Conservation (phyloP, 2,329 filamentous ascomycete species). For the Apiospora aurea region DNA sequence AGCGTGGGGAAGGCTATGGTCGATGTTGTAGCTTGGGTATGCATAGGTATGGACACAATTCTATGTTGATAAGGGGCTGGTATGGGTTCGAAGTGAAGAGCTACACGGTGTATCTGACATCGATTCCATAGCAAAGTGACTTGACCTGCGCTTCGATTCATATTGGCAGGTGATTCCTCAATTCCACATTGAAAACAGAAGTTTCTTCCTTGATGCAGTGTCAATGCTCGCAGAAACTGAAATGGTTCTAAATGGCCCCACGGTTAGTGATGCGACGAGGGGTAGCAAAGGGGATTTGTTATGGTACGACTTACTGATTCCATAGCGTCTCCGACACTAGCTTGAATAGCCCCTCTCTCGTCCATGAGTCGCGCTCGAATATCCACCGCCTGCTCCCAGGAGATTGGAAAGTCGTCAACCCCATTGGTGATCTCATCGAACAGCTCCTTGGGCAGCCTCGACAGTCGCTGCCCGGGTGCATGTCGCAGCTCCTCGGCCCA, state of each 20-base stretch:
- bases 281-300: background rate
- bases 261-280: background rate
- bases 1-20: conserved; percentile 18
- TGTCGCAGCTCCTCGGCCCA: conserved; percentile 37
- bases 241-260: background rate
- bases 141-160: background rate
- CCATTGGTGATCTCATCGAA: background rate
- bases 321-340: background rate
- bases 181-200: background rate
- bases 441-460: conserved; percentile 24
- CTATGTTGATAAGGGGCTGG: background rate
- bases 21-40: conserved; percentile 16
- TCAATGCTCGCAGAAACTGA: conserved; percentile 8
- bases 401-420: background rate
- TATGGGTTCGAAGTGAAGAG: background rate
- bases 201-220: background rate
- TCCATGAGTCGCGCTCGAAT: background rate
- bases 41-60: background rate
- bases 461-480: conserved; percentile 24
- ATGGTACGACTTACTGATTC: background rate
- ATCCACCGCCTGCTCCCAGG: background rate
- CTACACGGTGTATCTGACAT: background rate
- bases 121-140: background rate
- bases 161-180: background rate
- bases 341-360: background rate